Evolutionary conservation across 179 eudicot genomes (phyloP), one percentile per base, ranked within the genome.

Genomic region (Spinacia oleracea): DNA sequence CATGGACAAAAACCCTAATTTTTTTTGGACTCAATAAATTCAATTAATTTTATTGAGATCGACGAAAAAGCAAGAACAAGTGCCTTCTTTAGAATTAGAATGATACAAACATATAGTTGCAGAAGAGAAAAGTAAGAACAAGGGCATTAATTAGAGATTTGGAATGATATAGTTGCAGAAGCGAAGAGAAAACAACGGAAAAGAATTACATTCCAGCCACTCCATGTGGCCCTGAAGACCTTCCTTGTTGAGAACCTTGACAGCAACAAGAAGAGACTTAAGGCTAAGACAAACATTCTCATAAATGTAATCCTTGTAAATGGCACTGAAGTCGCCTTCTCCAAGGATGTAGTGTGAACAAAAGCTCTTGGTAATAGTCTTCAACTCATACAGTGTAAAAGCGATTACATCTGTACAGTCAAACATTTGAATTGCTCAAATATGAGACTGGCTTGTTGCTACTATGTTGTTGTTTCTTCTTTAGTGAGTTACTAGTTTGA

Each of bases 191-290:
- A n/a, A n/a, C n/a, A n/a, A n/a, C n/a, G n/a, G n/a, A n/a, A n/a
- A 60, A 23, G 9, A 63, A 31, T n/a, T n/a, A 81, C 90, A 75
- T 83, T 89, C 94, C 32, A 91, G 93, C 96, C 96, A 91, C 78
- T 91, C 96, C 0, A 92, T 80, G 85, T 91, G 96, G 18, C 96
- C 96, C 70, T 91, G 96, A 75, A 90, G 92, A 31, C 96, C 96
- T 72, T 90, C 91, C 74, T 91, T 91, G 84, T 91, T 91, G 32
- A 91, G 93, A 62, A 91, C 93, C 83, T 91, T 91, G 46, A 91
- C 93, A 70, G 96, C 96, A 78, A 91, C 96, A 34, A 93, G 92
- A 25, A 91, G 89, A 72, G 96, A 91, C 73, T 91, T 91, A 59
- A 91, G 91, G n/a, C 93, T 93, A 65, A 90, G 92, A 2, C 96